phyloP scores from a whole-genome alignment of 176 grass and related monocot genomes.

The Carex cristatella region DNA sequence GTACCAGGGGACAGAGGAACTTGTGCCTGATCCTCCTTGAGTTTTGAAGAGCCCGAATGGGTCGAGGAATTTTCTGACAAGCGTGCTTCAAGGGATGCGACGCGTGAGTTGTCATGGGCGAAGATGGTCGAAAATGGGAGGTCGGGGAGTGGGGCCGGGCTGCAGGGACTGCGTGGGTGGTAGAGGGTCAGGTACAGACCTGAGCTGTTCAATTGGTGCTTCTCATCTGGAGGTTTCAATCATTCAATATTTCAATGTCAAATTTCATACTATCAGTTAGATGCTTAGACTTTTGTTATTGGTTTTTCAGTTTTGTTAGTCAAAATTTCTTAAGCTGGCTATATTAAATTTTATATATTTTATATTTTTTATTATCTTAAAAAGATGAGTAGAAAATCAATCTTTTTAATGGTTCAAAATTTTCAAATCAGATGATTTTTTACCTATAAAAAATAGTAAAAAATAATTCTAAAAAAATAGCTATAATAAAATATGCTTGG shows the following conservation, averaged over 20 bases:
- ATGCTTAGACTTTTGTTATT: background rate
- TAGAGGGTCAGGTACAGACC: slow-evolving; percentile 64
- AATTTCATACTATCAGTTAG: background rate
- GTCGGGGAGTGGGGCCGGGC: slow-evolving; percentile 48
- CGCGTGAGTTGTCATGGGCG: slow-evolving; percentile 49
- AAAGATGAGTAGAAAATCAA: too few relatives aligned
- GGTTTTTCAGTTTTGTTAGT: background rate
- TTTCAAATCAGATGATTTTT: too few relatives aligned
- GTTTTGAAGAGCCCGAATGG: slow-evolving; percentile 21
- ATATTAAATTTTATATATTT: too few relatives aligned
- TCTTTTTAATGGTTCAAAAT: too few relatives aligned
- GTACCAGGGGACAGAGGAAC: slow-evolving; percentile 48
- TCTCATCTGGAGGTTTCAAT: slow-evolving; percentile 15
- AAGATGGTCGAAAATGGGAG: slow-evolving; percentile 56
- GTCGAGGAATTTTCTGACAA: slow-evolving; percentile 22
- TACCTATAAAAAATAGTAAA: too few relatives aligned
- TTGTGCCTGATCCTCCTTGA: background rate
- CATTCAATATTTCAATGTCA: too few relatives aligned
- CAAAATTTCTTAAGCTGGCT: too few relatives aligned
- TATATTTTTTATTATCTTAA: too few relatives aligned
- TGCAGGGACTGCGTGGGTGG: slow-evolving; percentile 63
- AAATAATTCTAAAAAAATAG: too few relatives aligned
- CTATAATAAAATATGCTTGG: too few relatives aligned
- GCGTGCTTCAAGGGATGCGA: slow-evolving; percentile 40
- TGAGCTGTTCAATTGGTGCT: slow-evolving; percentile 37